phyloP scores from a whole-genome alignment of 2,329 filamentous ascomycete species.

The Aurifilum marmelostoma region DNA sequence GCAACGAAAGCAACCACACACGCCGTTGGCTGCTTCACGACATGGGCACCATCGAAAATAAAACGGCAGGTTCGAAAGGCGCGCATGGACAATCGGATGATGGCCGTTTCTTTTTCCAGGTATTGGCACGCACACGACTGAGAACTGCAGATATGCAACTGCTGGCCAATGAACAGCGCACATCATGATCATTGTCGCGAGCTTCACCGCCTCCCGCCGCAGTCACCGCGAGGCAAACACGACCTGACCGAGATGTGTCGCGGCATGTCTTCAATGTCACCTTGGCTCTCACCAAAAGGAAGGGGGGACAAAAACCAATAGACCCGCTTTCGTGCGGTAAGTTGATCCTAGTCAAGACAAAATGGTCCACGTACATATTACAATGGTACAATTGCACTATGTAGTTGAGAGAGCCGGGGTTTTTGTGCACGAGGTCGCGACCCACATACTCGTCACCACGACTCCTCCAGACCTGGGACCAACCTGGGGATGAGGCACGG shows the following conservation, averaged over 20 bases:
- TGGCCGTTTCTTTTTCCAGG: background rate
- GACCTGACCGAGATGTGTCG: slow-evolving; percentile 27
- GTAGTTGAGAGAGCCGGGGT: slow-evolving; percentile 15
- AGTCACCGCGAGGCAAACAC: slow-evolving; percentile 14
- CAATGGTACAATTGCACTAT: background rate
- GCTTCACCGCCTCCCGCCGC: slow-evolving; percentile 27
- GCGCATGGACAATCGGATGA: background rate
- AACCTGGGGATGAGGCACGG: slow-evolving; percentile 4
- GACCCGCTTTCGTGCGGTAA: slow-evolving; percentile 22
- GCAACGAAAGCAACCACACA: slow-evolving; percentile 1
- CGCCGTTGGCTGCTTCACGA: background rate
- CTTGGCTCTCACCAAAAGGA: slow-evolving; percentile 23
- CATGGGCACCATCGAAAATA: background rate
- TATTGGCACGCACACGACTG: background rate
- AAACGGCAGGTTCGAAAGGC: background rate
- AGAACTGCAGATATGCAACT: background rate
- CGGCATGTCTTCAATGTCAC: slow-evolving; percentile 24
- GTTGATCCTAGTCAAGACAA: slow-evolving; percentile 22
- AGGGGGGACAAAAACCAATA: slow-evolving; percentile 23
- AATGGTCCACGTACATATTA: slow-evolving; percentile 15
- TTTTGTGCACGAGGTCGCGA: background rate
- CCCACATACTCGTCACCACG: slow-evolving; percentile 11
- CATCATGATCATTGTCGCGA: background rate
- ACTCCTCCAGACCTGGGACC: background rate
- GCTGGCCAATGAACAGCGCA: background rate